Conservation (phyloP, 352 stramenopile genomes). For the Pythium aquatile region DNA sequence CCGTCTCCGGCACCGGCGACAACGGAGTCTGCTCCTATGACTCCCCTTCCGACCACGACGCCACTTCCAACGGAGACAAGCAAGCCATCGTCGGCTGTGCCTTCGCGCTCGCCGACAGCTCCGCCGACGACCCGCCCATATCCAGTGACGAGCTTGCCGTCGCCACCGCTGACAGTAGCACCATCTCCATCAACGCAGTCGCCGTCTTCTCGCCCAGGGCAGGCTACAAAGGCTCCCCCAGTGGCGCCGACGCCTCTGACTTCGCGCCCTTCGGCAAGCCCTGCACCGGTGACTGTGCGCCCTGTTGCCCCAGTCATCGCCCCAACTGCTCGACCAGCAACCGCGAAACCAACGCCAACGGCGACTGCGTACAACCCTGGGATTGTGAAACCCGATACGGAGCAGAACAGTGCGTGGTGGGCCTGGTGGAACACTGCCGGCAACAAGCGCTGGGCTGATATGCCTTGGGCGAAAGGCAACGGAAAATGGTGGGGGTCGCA, state of each 20-base stretch:
- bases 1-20: not conserved
- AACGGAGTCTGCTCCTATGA: not conserved
- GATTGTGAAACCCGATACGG: slow-evolving; percentile 10
- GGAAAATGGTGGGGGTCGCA: slow-evolving; percentile 13
- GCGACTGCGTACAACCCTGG: slow-evolving; percentile 7
- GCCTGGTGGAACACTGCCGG: slow-evolving; percentile 15
- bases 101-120: not conserved
- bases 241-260: not conserved
- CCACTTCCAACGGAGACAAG: not conserved
- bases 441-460: slow-evolving; percentile 25
- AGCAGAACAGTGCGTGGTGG: slow-evolving; percentile 15
- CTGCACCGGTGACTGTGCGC: not conserved
- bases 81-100: not conserved
- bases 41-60: not conserved
- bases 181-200: not conserved
- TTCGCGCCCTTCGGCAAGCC: not conserved
- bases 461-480: slow-evolving; percentile 6
- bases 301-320: not conserved
- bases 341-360: not conserved
- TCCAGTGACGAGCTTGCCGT: not conserved
- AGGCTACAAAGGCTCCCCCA: not conserved
- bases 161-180: not conserved
- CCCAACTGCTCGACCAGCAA: not conserved
- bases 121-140: not conserved
- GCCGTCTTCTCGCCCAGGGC: not conserved